Evolutionary conservation across 2,329 filamentous ascomycete species (phyloP), one percentile per base, ranked within the genome.

Genomic region (Pseudopyrenochaeta lycopersici): DNA sequence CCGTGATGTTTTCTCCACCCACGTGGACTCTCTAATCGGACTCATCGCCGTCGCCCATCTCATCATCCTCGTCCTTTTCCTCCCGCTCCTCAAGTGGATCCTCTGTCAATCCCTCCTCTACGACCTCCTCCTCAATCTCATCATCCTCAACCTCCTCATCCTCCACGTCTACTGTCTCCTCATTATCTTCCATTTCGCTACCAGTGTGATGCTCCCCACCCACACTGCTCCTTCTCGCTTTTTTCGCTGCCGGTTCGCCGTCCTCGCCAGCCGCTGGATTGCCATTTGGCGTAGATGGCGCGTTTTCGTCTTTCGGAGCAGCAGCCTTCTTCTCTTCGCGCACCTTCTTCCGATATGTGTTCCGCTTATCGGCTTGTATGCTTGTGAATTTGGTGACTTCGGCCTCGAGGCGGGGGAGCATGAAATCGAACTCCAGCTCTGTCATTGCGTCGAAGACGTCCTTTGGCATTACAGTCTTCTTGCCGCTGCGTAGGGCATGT

Each of bases 381-480:
- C 88, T 84, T 69, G 87, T 90, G 81, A 90, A 92, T 72, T 90
- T 92, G 36, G 85, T 84, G 71, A 92, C 88, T 75, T 94, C 91
- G 5, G 86, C 88, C 74, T 94, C 88, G 29, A 94, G 79, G 30
- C 86, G 81, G 12, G 85, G 84, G 50, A 91, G 80, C 71, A 93
- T 92, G n/a, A 82, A 82, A 43, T 83, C 82, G 58, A 91, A 91
- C 72, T 94, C 91, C 41, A 88, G 84, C 32, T 91, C 88, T n/a
- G 90, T 86, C 41, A 95, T 82, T 0, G 90, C 90, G 44, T 87
- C 86, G 68, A 93, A 87, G 35, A 95, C 89, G 70, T 94, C 90
- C 35, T 84, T 82, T 0, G 90, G 89, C 66, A 86, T 84, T 64
- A 95, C 89, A 0, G 90, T 94, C 79, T 93, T 93, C 72, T 92